Percentiles rank a stretch among this genome's conserved stretches.
These are phyloP conservation scores for Giardia muris DNA, from an alignment of 208 protist species.

Conservation along the genomic window DNA sequence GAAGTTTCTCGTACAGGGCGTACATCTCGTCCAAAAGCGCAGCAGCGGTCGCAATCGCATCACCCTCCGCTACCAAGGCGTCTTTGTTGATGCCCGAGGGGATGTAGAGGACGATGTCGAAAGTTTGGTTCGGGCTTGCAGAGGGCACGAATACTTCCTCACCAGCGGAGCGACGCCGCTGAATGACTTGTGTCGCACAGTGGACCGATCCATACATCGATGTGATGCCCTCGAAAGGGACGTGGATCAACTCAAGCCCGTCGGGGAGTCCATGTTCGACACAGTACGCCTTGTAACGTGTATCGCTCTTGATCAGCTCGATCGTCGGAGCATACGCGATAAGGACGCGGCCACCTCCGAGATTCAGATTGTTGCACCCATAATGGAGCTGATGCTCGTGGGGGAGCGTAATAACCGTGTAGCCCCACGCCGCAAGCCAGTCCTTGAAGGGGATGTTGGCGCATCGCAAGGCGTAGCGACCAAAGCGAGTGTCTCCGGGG, in stretches of 20 bases:
- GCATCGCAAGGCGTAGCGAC: slow-evolving; percentile 19
- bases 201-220: slow-evolving; percentile 32
- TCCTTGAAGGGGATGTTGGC: slow-evolving; percentile 34
- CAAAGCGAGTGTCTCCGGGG: slow-evolving; percentile 20
- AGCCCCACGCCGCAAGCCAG: slow-evolving; percentile 40
- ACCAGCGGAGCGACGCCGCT: neutral
- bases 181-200: slow-evolving; percentile 28
- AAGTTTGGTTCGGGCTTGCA: neutral
- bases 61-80: neutral
- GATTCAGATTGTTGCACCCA: slow-evolving; percentile 49
- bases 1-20: slow-evolving; percentile 6
- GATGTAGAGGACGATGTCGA: neutral
- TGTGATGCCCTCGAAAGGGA: slow-evolving; percentile 17
- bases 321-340: neutral
- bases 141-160: neutral
- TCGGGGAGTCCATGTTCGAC: neutral
- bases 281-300: slow-evolving; percentile 1
- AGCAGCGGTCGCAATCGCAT: neutral
- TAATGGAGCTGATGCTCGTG: slow-evolving; percentile 43
- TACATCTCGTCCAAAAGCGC: neutral
- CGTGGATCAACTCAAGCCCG: neutral
- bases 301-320: neutral
- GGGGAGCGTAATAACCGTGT: slow-evolving; percentile 42
- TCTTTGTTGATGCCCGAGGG: neutral
- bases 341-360: slow-evolving; percentile 31